Evolutionary conservation across 2,329 filamentous ascomycete species (phyloP), one percentile per base, ranked within the genome.

Genomic region (Biscogniauxia marginata): DNA sequence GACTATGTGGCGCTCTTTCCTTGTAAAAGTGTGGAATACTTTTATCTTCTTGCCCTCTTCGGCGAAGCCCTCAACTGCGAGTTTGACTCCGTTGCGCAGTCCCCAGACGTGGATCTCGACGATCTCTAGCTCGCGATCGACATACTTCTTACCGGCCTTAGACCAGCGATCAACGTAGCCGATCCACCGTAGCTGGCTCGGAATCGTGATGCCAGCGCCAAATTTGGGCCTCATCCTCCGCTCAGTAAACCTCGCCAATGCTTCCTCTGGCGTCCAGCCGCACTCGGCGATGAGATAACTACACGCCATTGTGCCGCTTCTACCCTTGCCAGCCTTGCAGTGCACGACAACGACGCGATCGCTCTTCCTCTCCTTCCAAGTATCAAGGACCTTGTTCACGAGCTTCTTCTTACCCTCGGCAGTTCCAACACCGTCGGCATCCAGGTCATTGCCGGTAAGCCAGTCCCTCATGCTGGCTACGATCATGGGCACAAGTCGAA

Each of bases 261-360:
- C 83, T 52, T 83, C 74, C 57, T 82, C 75, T 0, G 77, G 71
- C 20, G 73, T 77, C 83, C 82, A 85, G 0, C 81, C 83, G 68
- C 95, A 89, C 70, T 98, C 90, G 7, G 89, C 87, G 65, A 99
- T 95, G 56, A 99, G 78, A 71, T 96, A 98, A 65, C 89, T 90
- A 73, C 91, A 96, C 24, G 88, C 87, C 65, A 91, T 85, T 0
- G 91, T 96, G 3, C 95, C 95, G 62, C 91, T 96, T 50, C 95
- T 82, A 1, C 95, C 95, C 74, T 99, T 99, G 2, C 95, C 95
- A 1, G 95, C 95, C 71, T 98, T 98, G 78, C 95, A 98, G 73
- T 99, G 95, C 7, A 98, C 91, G 6, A 98, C 93, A 0, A 88
- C 88, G 0, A 98, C 91, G 30, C 91, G 80, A 39, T 73, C 71